Conservation (phyloP, 176 grass and related monocot genomes). For the Poa pratensis region DNA sequence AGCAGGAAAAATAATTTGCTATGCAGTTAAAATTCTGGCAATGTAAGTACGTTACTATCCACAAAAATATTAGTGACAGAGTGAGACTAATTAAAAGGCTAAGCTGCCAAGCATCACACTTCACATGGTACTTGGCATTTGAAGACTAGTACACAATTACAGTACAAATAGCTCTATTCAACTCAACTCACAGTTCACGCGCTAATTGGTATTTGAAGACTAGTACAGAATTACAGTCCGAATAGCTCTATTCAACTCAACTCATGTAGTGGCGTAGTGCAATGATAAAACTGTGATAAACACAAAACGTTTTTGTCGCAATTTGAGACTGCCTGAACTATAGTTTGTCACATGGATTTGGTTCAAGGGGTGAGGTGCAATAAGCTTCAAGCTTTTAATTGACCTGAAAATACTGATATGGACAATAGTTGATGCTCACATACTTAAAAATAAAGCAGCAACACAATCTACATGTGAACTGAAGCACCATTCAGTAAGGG, state of each 20-base stretch:
- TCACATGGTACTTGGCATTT: not conserved
- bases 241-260: conserved; percentile 13
- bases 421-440: not conserved
- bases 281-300: not conserved
- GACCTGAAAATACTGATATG: not conserved
- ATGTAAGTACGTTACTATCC: not conserved
- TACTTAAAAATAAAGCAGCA: conserved; percentile 13
- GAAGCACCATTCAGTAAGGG: not conserved
- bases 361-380: not conserved
- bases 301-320: not conserved
- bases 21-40: not conserved
- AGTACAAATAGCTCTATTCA: conserved; percentile 1
- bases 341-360: not conserved
- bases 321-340: not conserved
- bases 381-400: not conserved
- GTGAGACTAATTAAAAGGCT: not conserved
- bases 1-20: not conserved
- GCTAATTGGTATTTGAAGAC: not conserved
- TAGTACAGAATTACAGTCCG: not conserved
- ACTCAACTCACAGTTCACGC: conserved; percentile 4
- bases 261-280: not conserved
- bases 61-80: not conserved
- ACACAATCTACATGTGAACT: not conserved
- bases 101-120: not conserved
- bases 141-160: conserved; percentile 5